phyloP scores from a whole-genome alignment of 345 rosid genomes.

The Euphorbia pulcherrima region DNA sequence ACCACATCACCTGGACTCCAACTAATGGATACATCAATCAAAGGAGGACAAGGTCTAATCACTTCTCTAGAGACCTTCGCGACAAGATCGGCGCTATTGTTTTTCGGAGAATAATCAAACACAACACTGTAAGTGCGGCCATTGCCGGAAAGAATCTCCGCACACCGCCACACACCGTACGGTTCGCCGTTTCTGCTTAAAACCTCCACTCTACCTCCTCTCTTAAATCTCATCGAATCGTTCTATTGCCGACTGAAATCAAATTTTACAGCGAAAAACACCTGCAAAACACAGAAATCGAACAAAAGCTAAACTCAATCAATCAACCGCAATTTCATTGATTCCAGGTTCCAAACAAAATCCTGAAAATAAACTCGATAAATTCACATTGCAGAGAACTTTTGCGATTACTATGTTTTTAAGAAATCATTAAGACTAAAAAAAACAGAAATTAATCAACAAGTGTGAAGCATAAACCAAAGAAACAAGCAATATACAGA shows the following conservation, averaged over 20 bases:
- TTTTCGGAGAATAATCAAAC: not conserved
- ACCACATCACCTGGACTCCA: conserved; percentile 24
- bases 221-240: conserved; percentile 21
- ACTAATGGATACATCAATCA: not conserved
- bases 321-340: not conserved
- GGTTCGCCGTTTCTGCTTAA: not conserved
- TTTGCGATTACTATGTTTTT: not conserved
- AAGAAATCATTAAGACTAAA: not conserved
- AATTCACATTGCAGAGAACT: not conserved
- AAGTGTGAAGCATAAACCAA: not conserved
- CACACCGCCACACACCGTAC: conserved; percentile 14
- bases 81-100: conserved; percentile 1
- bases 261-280: not conserved
- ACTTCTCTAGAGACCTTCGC: conserved; percentile 12
- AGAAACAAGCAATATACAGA: not conserved
- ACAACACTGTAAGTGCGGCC: conserved; percentile 12
- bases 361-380: no score
- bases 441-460: not conserved
- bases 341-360: not conserved
- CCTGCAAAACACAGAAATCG: conserved; percentile 12
- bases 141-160: conserved; percentile 15
- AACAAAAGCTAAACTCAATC: not conserved
- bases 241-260: not conserved
- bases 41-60: conserved; percentile 17
- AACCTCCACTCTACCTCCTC: conserved; percentile 23